Conservation (phyloP, 345 rosid genomes). For the Corchorus olitorius region DNA sequence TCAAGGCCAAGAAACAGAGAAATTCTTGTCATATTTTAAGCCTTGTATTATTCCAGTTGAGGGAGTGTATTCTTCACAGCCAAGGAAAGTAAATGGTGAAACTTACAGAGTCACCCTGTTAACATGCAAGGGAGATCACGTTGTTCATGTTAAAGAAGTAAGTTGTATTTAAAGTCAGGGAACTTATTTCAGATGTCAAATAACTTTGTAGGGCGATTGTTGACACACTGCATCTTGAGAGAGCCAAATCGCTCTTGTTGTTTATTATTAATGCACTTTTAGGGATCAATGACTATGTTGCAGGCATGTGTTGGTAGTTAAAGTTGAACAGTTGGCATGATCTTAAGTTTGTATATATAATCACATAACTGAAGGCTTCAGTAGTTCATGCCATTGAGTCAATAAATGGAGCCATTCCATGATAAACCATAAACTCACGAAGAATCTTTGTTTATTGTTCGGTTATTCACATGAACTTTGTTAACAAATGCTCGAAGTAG, state of each 20-base stretch:
- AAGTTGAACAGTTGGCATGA: background rate
- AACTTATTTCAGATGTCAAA: background rate
- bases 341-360: background rate
- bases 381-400: background rate
- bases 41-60: constrained; percentile 84
- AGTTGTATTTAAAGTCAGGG: constrained; percentile 25
- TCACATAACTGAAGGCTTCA: background rate
- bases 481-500: background rate
- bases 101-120: constrained; percentile 54
- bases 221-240: background rate
- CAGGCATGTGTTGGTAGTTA: background rate
- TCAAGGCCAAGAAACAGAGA: constrained; percentile 83
- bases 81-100: constrained; percentile 34
- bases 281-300: background rate
- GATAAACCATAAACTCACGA: background rate
- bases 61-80: constrained; percentile 54
- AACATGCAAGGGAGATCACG: constrained; percentile 83
- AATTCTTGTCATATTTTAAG: constrained; percentile 77
- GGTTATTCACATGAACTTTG: background rate
- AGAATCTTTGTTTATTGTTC: background rate
- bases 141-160: constrained; percentile 83
- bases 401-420: background rate
- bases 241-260: background rate
- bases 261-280: background rate
- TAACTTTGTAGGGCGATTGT: background rate